A percentile compares a stretch with the other conserved stretches of the same genome.
Evolutionary conservation across 2,329 filamentous ascomycete species (phyloP).

Genomic region (Fusarium papillatum): DNA sequence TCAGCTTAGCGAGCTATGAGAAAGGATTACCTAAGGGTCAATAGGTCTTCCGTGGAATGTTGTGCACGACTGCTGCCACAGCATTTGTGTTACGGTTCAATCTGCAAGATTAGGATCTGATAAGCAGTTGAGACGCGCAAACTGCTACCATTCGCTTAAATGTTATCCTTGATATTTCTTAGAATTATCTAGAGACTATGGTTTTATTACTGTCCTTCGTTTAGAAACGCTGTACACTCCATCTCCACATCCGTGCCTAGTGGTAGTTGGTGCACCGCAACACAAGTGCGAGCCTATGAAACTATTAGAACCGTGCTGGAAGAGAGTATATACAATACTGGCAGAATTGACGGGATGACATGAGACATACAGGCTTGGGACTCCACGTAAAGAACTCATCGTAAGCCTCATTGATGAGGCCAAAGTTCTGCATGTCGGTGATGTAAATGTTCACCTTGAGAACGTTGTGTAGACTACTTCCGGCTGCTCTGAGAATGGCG

Average conservation of each 20-base stretch:
- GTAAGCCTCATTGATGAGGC: constrained; percentile 69
- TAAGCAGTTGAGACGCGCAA: neutral
- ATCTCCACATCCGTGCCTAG: constrained; percentile 81
- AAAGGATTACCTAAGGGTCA: neutral
- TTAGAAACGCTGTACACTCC: constrained; percentile 67
- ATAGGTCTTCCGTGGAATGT: neutral
- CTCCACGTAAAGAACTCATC: constrained; percentile 60
- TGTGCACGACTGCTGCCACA: neutral
- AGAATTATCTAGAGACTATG: too few relatives aligned
- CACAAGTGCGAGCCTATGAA: constrained; percentile 73
- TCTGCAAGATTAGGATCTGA: neutral
- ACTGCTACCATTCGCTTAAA: neutral
- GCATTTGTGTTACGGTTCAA: neutral
- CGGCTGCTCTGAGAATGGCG: constrained; percentile 71
- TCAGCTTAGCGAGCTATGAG: neutral
- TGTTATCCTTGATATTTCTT: neutral
- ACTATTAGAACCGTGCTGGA: neutral
- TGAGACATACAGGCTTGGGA: constrained; percentile 60
- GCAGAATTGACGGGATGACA: neutral
- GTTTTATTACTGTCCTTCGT: neutral
- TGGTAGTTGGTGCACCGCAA: constrained; percentile 81
- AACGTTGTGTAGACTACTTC: constrained; percentile 69
- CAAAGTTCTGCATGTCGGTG: constrained; percentile 75
- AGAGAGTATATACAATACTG: neutral
- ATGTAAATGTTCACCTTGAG: constrained; percentile 79